These are phyloP conservation scores for Wallemia mellicola DNA, from an alignment of 1,284 basidiomycete species.

Conservation along the genomic window DNA sequence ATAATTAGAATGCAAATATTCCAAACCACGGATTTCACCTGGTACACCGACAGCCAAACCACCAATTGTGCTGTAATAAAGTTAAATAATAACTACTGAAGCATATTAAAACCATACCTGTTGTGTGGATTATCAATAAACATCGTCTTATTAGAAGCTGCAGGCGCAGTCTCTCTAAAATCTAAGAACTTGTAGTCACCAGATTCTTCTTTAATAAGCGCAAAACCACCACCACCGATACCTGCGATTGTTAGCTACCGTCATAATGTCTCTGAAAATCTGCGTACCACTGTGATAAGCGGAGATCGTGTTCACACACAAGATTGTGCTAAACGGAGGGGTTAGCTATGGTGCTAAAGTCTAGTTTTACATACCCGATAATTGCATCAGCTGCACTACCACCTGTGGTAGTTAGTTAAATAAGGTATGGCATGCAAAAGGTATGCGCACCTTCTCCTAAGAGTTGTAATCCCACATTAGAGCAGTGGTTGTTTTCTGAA, in stretches of 20 bases:
- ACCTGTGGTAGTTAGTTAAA: too few relatives aligned
- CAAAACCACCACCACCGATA: conserved; percentile 74
- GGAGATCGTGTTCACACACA: conserved; percentile 62
- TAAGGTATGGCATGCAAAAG: too few relatives aligned
- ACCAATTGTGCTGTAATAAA: too few relatives aligned
- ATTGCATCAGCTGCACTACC: conserved; percentile 77
- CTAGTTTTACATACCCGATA: too few relatives aligned
- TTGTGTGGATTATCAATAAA: conserved; percentile 24
- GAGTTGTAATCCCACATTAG: conserved; percentile 43
- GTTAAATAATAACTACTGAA: too few relatives aligned
- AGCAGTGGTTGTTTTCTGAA: conserved; percentile 53
- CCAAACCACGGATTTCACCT: conserved; percentile 53
- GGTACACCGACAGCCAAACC: conserved; percentile 60
- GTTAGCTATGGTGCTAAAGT: too few relatives aligned
- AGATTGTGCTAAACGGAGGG: too few relatives aligned
- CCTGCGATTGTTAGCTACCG: conserved; percentile 35
- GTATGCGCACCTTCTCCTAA: conserved; percentile 44
- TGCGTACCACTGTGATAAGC: neutral
- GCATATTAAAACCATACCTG: too few relatives aligned
- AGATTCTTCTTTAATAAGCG: conserved; percentile 37
- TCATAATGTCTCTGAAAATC: neutral
- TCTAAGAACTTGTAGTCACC: conserved; percentile 35
- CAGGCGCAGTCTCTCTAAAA: conserved; percentile 64
- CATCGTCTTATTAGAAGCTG: conserved; percentile 40
- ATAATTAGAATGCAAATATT: conserved; percentile 47